Percentiles rank a stretch among this genome's conserved stretches.
Conservation (phyloP, 176 grass and related monocot species). For the Carex pumila region DNA sequence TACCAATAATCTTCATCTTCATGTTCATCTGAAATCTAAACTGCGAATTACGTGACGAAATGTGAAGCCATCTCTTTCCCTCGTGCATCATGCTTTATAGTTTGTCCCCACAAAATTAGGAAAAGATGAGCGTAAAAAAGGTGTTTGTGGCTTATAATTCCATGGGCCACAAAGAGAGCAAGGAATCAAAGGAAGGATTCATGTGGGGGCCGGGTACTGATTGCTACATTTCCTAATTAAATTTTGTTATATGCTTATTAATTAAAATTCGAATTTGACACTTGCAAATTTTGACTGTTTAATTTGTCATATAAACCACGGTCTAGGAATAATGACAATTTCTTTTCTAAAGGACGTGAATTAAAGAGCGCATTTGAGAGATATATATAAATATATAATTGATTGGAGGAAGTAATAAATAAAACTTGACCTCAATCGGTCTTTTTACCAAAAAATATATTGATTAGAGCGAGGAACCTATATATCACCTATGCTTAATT, state of each 20-base stretch:
- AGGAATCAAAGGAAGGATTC: neutral
- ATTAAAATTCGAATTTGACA: neutral
- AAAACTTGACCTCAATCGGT: too few species aligned
- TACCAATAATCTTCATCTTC: too few species aligned
- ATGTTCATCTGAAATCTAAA: neutral
- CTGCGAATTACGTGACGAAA: neutral
- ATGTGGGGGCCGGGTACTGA: neutral
- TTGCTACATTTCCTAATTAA: neutral
- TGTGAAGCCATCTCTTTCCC: neutral
- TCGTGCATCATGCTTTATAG: neutral
- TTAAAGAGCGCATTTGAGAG: neutral
- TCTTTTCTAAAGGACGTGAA: neutral
- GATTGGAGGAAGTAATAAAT: neutral
- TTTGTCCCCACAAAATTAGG: neutral
- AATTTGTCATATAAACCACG: too few species aligned
- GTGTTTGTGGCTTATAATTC: neutral
- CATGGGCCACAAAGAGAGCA: neutral
- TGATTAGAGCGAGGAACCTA: neutral
- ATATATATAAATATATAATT: neutral
- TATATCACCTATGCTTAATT: too few species aligned
- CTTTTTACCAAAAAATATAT: neutral
- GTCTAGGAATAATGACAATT: neutral
- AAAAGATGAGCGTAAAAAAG: neutral
- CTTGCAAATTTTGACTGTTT: neutral
- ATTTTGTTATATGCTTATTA: neutral